A percentile compares a stretch with the other conserved stretches of the same genome.
Evolutionary conservation across 495 filamentous ascomycete species (phyloP).

Genomic region (Talaromyces stipitatus): DNA sequence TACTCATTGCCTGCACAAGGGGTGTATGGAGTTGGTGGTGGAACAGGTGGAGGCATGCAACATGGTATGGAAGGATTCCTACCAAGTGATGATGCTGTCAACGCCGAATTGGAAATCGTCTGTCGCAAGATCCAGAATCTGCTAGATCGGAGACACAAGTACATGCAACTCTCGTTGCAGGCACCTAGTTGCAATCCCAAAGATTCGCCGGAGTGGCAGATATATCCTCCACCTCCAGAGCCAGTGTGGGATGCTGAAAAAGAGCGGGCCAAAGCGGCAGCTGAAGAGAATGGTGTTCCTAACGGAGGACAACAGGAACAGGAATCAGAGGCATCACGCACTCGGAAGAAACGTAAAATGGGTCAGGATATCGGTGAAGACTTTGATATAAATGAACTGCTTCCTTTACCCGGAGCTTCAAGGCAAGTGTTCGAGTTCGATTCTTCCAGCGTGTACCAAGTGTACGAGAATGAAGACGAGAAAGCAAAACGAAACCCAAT

Average conservation of each 20-base stretch:
- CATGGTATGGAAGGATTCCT: conserved; percentile 36
- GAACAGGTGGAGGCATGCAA: conserved; percentile 34
- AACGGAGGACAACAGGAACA: conserved; percentile 5
- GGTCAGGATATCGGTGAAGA: conserved; percentile 88
- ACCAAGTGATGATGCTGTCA: conserved; percentile 60
- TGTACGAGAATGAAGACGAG: conserved; percentile 56
- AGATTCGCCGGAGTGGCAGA: conserved; percentile 72
- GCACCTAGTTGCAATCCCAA: conserved; percentile 74
- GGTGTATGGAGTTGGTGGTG: conserved; percentile 43
- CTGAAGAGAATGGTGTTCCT: not conserved
- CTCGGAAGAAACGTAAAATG: conserved; percentile 63
- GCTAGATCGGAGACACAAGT: conserved; percentile 78
- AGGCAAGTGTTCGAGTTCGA: conserved; percentile 70
- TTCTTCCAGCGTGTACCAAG: conserved; percentile 79
- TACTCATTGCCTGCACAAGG: conserved; percentile 35
- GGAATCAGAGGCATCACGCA: conserved; percentile 13
- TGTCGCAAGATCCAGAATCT: conserved; percentile 82
- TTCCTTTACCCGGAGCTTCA: conserved; percentile 60
- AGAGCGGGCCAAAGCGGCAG: conserved; percentile 24
- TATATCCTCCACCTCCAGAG: conserved; percentile 86
- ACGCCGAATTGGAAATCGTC: conserved; percentile 72
- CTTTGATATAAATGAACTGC: conserved; percentile 71
- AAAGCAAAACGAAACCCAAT: conserved; percentile 57
- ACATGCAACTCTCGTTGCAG: conserved; percentile 82
- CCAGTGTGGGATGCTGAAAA: conserved; percentile 79